Percentiles rank a stretch among this genome's conserved stretches.
Conservation (phyloP, 768 basidiomycete genomes). For the Hemileccinum impolitum region DNA sequence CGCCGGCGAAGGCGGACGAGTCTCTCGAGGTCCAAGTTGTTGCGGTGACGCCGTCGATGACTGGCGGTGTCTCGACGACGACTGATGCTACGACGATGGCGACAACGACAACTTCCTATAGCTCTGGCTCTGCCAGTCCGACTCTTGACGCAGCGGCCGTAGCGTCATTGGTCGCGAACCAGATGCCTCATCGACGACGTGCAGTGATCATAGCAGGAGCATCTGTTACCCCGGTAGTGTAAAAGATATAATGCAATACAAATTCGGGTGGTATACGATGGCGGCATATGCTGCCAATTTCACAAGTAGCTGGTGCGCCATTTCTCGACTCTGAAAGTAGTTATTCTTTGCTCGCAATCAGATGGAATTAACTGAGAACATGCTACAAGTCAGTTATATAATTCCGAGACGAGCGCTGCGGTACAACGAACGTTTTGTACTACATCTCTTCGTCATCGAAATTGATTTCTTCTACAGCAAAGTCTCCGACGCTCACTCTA, state of each 20-base stretch:
- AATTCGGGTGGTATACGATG: too few relatives aligned
- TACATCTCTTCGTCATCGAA: conserved; percentile 79
- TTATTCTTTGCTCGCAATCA: too few relatives aligned
- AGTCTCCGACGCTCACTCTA: conserved; percentile 80
- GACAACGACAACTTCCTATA: not conserved
- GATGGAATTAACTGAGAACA: not conserved
- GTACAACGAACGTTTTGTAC: too few relatives aligned
- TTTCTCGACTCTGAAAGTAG: too few relatives aligned
- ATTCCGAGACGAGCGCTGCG: not conserved
- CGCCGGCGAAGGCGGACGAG: conserved; percentile 1
- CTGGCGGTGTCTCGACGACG: conserved; percentile 1
- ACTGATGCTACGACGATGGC: not conserved
- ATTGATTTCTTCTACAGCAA: conserved; percentile 76
- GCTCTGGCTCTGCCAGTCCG: conserved; percentile 4
- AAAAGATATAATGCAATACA: not conserved
- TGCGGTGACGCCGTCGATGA: conserved; percentile 3
- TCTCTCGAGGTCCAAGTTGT: conserved; percentile 24
- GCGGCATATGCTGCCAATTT: too few relatives aligned
- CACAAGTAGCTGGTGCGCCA: too few relatives aligned
- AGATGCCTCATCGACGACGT: not conserved
- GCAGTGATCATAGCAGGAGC: not conserved
- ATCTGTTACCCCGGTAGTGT: not conserved
- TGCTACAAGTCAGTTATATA: not conserved
- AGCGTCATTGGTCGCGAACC: conserved; percentile 20
- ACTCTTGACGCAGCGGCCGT: conserved; percentile 14